Conservation (phyloP, 768 basidiomycete species). For the Russula vinacea region DNA sequence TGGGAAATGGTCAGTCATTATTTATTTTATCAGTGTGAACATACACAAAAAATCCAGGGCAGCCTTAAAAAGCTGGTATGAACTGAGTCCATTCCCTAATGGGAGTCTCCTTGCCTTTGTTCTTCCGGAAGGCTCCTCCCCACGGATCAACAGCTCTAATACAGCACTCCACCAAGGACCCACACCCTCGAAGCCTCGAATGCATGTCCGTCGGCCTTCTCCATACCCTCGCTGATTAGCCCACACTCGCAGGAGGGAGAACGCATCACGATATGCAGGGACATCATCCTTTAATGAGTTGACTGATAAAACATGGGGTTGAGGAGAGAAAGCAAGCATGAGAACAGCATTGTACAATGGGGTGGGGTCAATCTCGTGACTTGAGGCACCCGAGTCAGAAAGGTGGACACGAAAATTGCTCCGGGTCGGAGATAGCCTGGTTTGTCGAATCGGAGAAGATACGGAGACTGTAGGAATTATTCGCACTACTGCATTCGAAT, state of each 20-base stretch:
- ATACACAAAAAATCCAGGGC: constrained; percentile 79
- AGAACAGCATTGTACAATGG: constrained; percentile 80
- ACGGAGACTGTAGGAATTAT: constrained; percentile 67
- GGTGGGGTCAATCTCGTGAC: constrained; percentile 46
- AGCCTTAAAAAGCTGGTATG: constrained; percentile 87
- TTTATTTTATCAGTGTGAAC: constrained; percentile 30
- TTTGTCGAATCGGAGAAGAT: constrained; percentile 60
- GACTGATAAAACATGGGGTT: constrained; percentile 46
- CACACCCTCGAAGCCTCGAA: constrained; percentile 66
- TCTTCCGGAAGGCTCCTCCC: constrained; percentile 52
- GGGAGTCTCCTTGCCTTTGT: constrained; percentile 45
- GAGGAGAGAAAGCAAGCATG: constrained; percentile 49
- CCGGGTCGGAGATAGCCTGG: constrained; percentile 69
- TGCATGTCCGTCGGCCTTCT: constrained; percentile 51
- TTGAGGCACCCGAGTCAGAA: constrained; percentile 32
- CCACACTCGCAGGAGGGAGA: constrained; percentile 85
- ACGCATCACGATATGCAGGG: constrained; percentile 67
- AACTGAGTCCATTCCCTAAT: constrained; percentile 78
- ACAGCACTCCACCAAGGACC: constrained; percentile 69
- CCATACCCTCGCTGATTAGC: constrained; percentile 81
- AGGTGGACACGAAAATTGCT: constrained; percentile 56
- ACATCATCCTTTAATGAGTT: constrained; percentile 46
- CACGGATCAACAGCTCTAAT: constrained; percentile 57
- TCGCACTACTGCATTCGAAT: constrained; percentile 66
- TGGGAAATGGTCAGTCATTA: constrained; percentile 33